phyloP scores from a whole-genome alignment of 2,329 filamentous ascomycete species.

The Aspergillus novoparasiticus region DNA sequence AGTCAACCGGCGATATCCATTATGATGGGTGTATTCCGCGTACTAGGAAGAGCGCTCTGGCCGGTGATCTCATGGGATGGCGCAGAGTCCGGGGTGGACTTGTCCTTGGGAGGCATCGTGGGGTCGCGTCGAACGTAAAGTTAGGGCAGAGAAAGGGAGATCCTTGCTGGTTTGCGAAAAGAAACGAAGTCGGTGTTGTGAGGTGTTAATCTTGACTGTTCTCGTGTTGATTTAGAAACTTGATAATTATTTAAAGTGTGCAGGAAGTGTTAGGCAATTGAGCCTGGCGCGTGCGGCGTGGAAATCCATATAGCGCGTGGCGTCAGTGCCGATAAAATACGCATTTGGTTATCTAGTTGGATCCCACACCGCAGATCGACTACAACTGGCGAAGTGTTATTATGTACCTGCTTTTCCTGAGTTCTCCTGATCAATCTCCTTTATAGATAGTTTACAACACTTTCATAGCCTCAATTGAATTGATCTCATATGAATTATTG shows the following conservation, averaged over 20 bases:
- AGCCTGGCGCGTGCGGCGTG: slow-evolving; percentile 27
- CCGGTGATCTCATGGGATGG: slow-evolving; percentile 79
- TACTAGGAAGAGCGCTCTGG: slow-evolving; percentile 81
- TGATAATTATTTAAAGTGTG: background rate
- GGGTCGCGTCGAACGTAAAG: slow-evolving; percentile 2
- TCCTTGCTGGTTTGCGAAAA: background rate
- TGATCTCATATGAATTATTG: background rate
- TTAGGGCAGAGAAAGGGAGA: background rate
- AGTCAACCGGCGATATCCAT: background rate
- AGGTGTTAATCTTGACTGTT: background rate
- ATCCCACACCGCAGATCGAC: background rate
- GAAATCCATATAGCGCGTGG: slow-evolving; percentile 15
- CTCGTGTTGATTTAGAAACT: background rate
- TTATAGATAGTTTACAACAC: background rate
- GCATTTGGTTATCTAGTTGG: background rate
- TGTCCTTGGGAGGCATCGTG: slow-evolving; percentile 84
- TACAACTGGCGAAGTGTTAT: background rate
- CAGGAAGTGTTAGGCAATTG: slow-evolving; percentile 12
- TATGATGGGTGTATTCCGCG: slow-evolving; percentile 37
- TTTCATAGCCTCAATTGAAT: background rate
- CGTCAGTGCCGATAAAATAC: slow-evolving; percentile 6
- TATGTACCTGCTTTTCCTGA: background rate
- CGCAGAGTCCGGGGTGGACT: slow-evolving; percentile 67
- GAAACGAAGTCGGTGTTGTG: background rate
- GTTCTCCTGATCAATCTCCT: background rate